Percentiles rank a stretch among this genome's conserved stretches.
These are phyloP conservation scores for Taiwanofungus camphoratus DNA, from an alignment of 1,284 basidiomycete genomes.

Conservation along the genomic window DNA sequence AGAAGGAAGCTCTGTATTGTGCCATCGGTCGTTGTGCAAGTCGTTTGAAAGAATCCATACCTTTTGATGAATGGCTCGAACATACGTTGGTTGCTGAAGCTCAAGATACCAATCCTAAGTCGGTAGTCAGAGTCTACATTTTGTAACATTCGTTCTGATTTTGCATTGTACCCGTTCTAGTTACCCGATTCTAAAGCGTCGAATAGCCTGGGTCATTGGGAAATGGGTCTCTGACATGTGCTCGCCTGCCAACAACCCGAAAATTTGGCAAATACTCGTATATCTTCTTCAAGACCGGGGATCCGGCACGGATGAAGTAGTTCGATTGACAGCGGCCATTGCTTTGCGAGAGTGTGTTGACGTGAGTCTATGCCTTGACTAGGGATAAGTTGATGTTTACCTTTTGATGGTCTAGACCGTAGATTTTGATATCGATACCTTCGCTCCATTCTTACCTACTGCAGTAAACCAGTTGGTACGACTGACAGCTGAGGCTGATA, in stretches of 20 bases:
- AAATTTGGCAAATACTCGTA: constrained; percentile 76
- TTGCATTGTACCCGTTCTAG: constrained; percentile 31
- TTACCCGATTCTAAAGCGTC: constrained; percentile 82
- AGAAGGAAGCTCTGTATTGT: constrained; percentile 86
- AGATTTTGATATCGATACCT: constrained; percentile 50
- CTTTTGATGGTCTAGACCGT: constrained; percentile 38
- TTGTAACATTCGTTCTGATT: background rate
- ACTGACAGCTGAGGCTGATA: constrained; percentile 73
- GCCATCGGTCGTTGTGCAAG: constrained; percentile 79
- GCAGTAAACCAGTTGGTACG: constrained; percentile 57
- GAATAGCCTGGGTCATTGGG: constrained; percentile 87
- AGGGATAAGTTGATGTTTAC: no score
- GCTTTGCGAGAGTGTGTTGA: constrained; percentile 78
- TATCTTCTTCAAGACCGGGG: constrained; percentile 68
- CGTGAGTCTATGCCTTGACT: constrained; percentile 43
- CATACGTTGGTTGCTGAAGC: constrained; percentile 54
- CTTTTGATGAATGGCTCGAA: constrained; percentile 64
- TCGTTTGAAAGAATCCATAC: constrained; percentile 58
- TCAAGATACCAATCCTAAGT: constrained; percentile 52
- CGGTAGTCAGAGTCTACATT: constrained; percentile 15
- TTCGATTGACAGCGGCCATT: constrained; percentile 74
- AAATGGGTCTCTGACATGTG: constrained; percentile 75
- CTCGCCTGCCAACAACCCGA: constrained; percentile 51
- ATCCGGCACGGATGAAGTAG: constrained; percentile 71
- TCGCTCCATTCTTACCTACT: constrained; percentile 54